A percentile compares a stretch with the other conserved stretches of the same genome.
Conservation (phyloP, 1,284 basidiomycete genomes). For the Anthracocystis panici-leucophaei region DNA sequence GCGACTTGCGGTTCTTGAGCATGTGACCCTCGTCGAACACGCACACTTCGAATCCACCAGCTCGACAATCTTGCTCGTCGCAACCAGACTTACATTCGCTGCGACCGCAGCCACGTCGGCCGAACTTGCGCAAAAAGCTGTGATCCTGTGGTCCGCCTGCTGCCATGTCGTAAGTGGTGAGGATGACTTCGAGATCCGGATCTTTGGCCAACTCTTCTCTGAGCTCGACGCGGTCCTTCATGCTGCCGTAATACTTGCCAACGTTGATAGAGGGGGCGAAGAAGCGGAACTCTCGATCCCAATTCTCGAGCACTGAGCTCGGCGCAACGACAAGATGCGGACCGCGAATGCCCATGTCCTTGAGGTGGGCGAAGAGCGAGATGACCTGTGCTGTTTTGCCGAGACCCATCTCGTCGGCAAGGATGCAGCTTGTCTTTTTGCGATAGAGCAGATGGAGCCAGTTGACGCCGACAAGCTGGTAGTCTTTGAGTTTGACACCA, state of each 20-base stretch:
- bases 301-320: constrained; percentile 96
- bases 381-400: constrained; percentile 99
- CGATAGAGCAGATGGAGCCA: constrained; percentile 92
- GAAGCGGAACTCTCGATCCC: constrained; percentile 93
- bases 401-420: constrained; percentile 84
- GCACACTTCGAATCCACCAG: constrained; percentile 81
- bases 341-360: constrained; percentile 79
- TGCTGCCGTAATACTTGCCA: constrained; percentile 91
- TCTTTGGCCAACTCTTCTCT: constrained; percentile 76
- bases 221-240: constrained; percentile 84
- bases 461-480: constrained; percentile 96
- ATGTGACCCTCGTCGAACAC: constrained; percentile 96
- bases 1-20: constrained; percentile 95
- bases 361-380: constrained; percentile 90
- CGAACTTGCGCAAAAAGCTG: constrained; percentile 81
- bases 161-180: constrained; percentile 96
- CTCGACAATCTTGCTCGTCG: constrained; percentile 34
- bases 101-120: constrained; percentile 45
- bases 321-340: constrained; percentile 91
- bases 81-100: constrained; percentile 38
- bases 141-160: constrained; percentile 83
- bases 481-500: constrained; percentile 88
- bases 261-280: constrained; percentile 89
- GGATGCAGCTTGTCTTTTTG: constrained; percentile 87
- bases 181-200: constrained; percentile 87